Conservation (phyloP, 2,329 filamentous ascomycete species). For the Paradendryphiella salina region DNA sequence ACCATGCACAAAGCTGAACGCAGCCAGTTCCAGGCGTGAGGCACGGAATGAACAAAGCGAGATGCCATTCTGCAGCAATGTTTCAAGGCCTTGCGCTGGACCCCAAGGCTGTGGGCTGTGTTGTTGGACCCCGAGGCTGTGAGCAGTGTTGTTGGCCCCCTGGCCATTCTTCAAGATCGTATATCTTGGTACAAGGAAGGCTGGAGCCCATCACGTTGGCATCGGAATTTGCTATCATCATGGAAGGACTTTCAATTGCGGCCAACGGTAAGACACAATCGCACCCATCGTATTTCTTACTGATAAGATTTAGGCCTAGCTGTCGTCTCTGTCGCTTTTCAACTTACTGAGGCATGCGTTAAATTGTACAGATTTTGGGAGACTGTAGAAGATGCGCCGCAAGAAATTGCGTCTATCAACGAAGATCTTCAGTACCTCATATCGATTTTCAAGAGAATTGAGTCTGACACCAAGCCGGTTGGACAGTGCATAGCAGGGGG, state of each 20-base stretch:
- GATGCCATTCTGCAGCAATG: not conserved
- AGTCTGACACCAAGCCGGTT: not conserved
- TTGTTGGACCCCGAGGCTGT: not conserved
- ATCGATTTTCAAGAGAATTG: constrained; percentile 15
- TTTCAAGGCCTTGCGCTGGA: not conserved
- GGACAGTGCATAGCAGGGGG: constrained; percentile 17
- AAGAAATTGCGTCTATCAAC: constrained; percentile 16
- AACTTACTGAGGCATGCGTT: not conserved
- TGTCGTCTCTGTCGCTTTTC: not conserved
- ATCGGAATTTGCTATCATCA: not conserved
- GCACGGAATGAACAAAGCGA: not conserved
- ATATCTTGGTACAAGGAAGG: not conserved
- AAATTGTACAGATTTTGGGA: constrained; percentile 19
- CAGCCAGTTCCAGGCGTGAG: not conserved
- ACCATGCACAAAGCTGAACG: not conserved
- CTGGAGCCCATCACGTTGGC: not conserved
- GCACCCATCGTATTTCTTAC: not conserved
- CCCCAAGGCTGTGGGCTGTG: not conserved
- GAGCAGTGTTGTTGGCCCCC: not conserved
- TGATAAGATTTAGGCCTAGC: not conserved
- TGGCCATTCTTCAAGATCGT: not conserved
- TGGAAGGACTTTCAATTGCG: not conserved
- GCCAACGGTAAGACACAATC: not conserved
- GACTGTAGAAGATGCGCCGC: constrained; percentile 17
- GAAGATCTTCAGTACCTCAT: constrained; percentile 18